Percentiles rank a stretch among this genome's conserved stretches.
Evolutionary conservation across 108 stramenopile genomes (phyloP).

Genomic region (Stephanodiscus triporus): DNA sequence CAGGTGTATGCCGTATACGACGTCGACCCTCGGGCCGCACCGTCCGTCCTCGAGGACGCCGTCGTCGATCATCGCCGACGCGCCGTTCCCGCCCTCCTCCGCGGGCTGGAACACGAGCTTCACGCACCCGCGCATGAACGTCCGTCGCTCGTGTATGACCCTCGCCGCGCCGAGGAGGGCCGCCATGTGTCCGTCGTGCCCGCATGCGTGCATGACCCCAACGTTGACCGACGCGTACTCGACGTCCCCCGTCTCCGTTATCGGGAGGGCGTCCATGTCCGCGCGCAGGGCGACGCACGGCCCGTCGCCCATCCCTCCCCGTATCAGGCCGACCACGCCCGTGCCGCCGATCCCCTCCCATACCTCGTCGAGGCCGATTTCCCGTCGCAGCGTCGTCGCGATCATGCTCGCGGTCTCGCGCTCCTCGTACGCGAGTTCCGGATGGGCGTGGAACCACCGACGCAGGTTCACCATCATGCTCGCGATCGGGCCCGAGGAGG

Average conservation of each 20-base stretch:
- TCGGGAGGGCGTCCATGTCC: conserved; percentile 95
- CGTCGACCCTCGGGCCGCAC: conserved; percentile 57
- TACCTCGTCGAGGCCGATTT: no score
- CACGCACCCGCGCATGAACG: conserved; percentile 69
- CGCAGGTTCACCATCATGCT: no score
- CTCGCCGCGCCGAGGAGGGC: conserved; percentile 88
- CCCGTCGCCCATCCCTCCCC: conserved; percentile 72
- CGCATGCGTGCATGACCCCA: conserved; percentile 94
- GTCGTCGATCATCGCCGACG: conserved; percentile 88
- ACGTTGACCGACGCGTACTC: conserved; percentile 56
- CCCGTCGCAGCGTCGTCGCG: no score
- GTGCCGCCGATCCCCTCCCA: no score
- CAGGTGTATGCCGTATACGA: conserved; percentile 88
- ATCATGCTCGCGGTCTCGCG: no score
- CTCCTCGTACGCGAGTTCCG: no score
- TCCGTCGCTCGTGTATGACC: conserved; percentile 61
- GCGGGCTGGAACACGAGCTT: conserved; percentile 91
- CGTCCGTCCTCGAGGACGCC: conserved; percentile 56
- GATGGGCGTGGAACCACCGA: no score
- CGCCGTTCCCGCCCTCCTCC: conserved; percentile 93
- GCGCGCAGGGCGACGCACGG: conserved; percentile 87
- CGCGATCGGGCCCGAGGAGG: no score
- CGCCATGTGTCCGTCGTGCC: conserved; percentile 93
- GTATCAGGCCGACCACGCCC: background rate
- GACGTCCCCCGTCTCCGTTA: conserved; percentile 63